Conservation (phyloP, 805 yeast species). For the Saturnispora gosingensis region DNA sequence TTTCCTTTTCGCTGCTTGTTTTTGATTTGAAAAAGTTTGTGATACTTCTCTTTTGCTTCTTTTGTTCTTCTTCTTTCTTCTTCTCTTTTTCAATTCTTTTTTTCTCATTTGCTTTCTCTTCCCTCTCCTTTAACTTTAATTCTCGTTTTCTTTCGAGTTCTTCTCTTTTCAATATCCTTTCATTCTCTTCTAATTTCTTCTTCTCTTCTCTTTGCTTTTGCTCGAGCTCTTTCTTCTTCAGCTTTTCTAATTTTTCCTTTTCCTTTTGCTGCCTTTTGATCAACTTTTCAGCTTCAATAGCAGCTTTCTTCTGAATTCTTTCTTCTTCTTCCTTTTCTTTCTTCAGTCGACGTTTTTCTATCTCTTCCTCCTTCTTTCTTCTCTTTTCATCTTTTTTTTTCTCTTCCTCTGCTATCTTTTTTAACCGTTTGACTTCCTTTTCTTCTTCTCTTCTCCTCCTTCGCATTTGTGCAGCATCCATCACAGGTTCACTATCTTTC, state of each 20-base stretch:
- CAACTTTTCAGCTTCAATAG: slow-evolving; percentile 11
- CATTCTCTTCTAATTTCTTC: slow-evolving; percentile 19
- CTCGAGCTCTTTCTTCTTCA: slow-evolving; percentile 20
- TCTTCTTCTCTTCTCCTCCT: slow-evolving; percentile 2
- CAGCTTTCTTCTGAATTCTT: slow-evolving; percentile 8
- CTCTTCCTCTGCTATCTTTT: slow-evolving; percentile 11
- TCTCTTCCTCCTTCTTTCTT: slow-evolving; percentile 9
- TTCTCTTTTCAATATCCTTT: slow-evolving; percentile 25
- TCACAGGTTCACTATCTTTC: neutral
- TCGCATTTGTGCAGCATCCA: neutral
- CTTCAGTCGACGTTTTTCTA: slow-evolving; percentile 9
- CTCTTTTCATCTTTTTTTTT: slow-evolving; percentile 5
- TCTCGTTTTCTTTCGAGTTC: slow-evolving; percentile 25
- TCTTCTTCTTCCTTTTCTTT: slow-evolving; percentile 13
- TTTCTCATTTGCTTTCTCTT: slow-evolving; percentile 15
- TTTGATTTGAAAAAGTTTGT: slow-evolving; percentile 27
- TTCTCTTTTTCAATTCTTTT: slow-evolving; percentile 18
- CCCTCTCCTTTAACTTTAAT: slow-evolving; percentile 28
- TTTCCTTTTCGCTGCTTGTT: slow-evolving; percentile 4
- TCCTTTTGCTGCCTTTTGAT: slow-evolving; percentile 15
- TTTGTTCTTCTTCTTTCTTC: slow-evolving; percentile 20
- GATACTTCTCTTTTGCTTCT: slow-evolving; percentile 23
- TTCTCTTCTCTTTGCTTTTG: slow-evolving; percentile 19
- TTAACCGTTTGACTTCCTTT: neutral
- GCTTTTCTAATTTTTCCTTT: slow-evolving; percentile 24